Evolutionary conservation across 108 stramenopile genomes (phyloP), one percentile per base, ranked within the genome.

Genomic region (Discostella pseudostelligera): DNA sequence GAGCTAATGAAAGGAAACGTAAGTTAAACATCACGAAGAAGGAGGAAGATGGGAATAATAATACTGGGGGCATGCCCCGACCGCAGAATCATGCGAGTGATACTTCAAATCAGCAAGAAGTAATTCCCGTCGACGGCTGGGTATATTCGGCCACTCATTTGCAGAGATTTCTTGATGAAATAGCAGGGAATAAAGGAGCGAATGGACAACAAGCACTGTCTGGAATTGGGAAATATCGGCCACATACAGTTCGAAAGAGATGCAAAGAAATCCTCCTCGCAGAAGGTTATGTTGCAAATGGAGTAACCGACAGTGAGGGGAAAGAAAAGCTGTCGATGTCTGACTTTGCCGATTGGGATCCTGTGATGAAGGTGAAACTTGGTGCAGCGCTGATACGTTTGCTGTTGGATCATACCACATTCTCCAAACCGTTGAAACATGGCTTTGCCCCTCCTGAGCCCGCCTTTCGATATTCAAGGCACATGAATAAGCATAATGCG

Each of bases 341-440:
- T 69, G 46, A 72, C 70, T 61, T 67, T 80, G 42, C 64, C 82
- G 73, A 72, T 22, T 97, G 96, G 96, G 63, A 86, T 10, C 73
- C 71, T 7, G 67, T 70, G 39, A 65, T 79, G n/a, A 84, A 86
- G 48, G 78, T 82, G 12, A 89, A 94, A 40, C 67, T 96, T 19
- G 96, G 96, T 3, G 90, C 90, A 8, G 81, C 81, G 2, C 74
- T 97, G n/a, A 66, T 97, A 6, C 62, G 83, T 20, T 60, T 86
- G n/a, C 66, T 97, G 0, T 46, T 92, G 7, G 83, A 89, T 17
- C 61, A 78, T 39, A 74, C 84, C 4, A 81, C 48, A 22, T 70
- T 88, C 39, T 73, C 69, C 35, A 54, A 54, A 21, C 57, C 50
- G 56, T 11, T 48, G n/a, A 22, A 39, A 47, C 51, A 53, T 48